Percentiles rank a stretch among this genome's conserved stretches.
phyloP scores from a whole-genome alignment of 2,329 filamentous ascomycete species.

The Lachnum nothofagi region DNA sequence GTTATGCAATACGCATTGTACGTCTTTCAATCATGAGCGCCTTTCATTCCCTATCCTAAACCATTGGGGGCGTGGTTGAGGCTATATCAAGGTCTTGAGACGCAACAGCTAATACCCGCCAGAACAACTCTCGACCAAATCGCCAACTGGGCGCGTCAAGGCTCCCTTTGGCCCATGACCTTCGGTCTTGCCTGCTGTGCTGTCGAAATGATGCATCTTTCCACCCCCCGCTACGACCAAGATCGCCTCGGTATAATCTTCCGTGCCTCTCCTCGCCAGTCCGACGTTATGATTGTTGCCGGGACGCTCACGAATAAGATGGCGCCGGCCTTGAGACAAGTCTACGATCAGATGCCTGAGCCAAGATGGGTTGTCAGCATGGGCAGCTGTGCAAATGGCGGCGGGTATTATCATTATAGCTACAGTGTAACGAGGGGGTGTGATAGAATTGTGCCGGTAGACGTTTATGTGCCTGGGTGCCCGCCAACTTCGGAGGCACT shows the following conservation, averaged over 20 bases:
- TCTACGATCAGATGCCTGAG: slow-evolving; percentile 95
- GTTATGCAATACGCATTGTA: slow-evolving; percentile 83
- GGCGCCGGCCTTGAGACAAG: slow-evolving; percentile 81
- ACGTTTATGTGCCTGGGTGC: slow-evolving; percentile 76
- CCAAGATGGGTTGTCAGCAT: slow-evolving; percentile 81
- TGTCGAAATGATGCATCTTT: slow-evolving; percentile 89
- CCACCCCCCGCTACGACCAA: slow-evolving; percentile 82
- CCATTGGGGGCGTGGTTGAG: neutral
- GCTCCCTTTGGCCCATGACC: slow-evolving; percentile 82
- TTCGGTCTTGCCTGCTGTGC: slow-evolving; percentile 87
- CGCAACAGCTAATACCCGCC: slow-evolving; percentile 10
- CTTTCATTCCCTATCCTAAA: neutral
- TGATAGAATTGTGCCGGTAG: slow-evolving; percentile 72
- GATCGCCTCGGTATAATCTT: slow-evolving; percentile 87
- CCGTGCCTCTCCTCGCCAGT: slow-evolving; percentile 79
- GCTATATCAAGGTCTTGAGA: neutral
- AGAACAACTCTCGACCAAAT: slow-evolving; percentile 75
- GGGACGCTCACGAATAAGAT: slow-evolving; percentile 95
- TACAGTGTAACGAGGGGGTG: slow-evolving; percentile 72
- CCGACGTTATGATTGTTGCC: slow-evolving; percentile 90
- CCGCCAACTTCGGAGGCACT: slow-evolving; percentile 57
- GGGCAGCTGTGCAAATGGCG: slow-evolving; percentile 80
- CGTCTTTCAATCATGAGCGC: slow-evolving; percentile 35
- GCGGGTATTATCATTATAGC: slow-evolving; percentile 83
- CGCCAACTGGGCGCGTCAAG: slow-evolving; percentile 78